Evolutionary conservation across 1,284 basidiomycete genomes (phyloP), one percentile per base, ranked within the genome.

Genomic region (Limonomyces culmigenus): DNA sequence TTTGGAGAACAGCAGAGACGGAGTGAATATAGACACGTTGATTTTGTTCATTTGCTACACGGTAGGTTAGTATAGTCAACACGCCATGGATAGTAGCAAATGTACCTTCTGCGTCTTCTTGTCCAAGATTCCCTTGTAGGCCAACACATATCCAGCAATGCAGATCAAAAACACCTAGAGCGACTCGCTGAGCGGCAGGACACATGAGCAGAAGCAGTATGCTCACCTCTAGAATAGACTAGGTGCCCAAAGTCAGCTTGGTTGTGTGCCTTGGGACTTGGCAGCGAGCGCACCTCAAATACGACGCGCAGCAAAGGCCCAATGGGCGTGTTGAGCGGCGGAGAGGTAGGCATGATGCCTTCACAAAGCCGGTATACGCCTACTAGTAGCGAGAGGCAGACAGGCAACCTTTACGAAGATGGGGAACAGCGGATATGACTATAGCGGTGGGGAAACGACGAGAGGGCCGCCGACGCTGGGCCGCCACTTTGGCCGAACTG

Each of bases 191-290:
- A n/a, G n/a, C n/a, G n/a, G n/a, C n/a, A n/a, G n/a, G n/a, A n/a
- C n/a, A n/a, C n/a, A n/a, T n/a, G n/a, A n/a, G n/a, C n/a, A n/a
- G n/a, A n/a, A n/a, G n/a, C n/a, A n/a, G n/a, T n/a, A n/a, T n/a
- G n/a, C n/a, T n/a, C n/a, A n/a, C n/a, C n/a, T n/a, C 77, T 33
- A 85, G 60, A 45, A 95, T 91, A 15, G 87, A 88, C 85, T 89
- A 31, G 35, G 27, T 32, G 38, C 6, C 13, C 4, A 30, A 13
- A 21, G 41, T 36, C 37, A 41, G 21, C 14, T 16, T 11, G 16
- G 8, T 16, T 31, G 32, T 23, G 30, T 23, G 6, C 12, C 21
- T 33, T 15, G 27, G 14, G 29, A 23, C 17, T 31, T 21, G n/a
- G 11, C 12, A 3, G n/a, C n/a, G n/a, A n/a, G 52, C 65, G 34